Evolutionary conservation across 1,139 yeast genomes (phyloP).

Genomic region (Candida tetrigidarum): DNA sequence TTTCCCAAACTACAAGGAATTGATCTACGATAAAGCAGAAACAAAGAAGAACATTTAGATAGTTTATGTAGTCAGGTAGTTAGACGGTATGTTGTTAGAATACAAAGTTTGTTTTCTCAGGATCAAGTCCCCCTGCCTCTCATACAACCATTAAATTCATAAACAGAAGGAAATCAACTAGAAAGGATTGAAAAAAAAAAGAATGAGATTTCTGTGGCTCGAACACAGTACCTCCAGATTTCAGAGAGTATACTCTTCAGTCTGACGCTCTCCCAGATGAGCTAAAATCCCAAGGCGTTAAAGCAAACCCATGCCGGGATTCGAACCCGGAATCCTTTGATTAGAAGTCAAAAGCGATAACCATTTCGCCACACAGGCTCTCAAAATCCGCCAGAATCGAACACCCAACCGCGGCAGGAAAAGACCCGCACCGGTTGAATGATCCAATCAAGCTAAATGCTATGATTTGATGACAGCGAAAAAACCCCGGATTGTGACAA

Average conservation of each 20-base stretch:
- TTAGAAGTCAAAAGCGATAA: conserved; percentile 7
- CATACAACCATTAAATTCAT: no score
- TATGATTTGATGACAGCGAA: no score
- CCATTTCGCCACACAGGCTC: conserved; percentile 6
- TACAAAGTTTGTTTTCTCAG: no score
- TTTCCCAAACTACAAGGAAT: conserved; percentile 33
- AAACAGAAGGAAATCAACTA: no score
- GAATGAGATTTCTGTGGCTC: conserved; percentile 55
- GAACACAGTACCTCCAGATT: conserved; percentile 60
- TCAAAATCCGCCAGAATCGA: not conserved
- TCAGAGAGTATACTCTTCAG: conserved; percentile 38
- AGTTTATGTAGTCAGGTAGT: no score
- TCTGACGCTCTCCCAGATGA: conserved; percentile 63
- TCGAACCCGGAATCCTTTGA: conserved; percentile 7
- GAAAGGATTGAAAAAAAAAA: not conserved
- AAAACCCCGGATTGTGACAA: no score
- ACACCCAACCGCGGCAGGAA: not conserved
- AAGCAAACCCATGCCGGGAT: conserved; percentile 5
- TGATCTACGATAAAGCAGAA: conserved; percentile 18
- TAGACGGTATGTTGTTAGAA: no score
- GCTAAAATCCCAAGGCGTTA: no score
- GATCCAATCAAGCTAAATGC: no score
- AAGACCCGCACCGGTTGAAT: no score
- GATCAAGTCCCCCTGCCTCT: no score
- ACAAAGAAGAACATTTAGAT: not conserved